A percentile compares a stretch with the other conserved stretches of the same genome.
phyloP scores from a whole-genome alignment of 352 stramenopile genomes.

The Phytophthora pistaciae region DNA sequence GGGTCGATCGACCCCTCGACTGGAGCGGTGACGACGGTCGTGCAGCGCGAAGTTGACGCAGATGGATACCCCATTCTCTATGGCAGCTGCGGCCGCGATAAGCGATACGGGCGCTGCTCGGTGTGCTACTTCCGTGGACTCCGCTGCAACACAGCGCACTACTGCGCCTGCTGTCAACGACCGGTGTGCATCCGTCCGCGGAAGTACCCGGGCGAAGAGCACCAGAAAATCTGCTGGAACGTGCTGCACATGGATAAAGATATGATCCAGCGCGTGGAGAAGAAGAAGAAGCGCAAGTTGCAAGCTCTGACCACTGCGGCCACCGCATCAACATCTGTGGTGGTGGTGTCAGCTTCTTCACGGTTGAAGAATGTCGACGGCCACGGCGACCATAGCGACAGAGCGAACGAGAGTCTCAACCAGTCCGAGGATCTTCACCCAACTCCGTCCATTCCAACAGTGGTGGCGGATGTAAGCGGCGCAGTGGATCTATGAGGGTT shows the following conservation, averaged over 20 bases:
- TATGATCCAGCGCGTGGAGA: conserved; percentile 78
- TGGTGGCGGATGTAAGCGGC: conserved; percentile 42
- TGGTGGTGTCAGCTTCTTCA: neutral
- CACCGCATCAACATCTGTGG: conserved; percentile 5
- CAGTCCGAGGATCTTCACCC: conserved; percentile 28
- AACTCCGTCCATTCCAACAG: conserved; percentile 30
- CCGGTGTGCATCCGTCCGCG: conserved; percentile 78
- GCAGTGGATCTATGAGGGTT: conserved; percentile 32
- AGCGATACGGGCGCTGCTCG: conserved; percentile 74
- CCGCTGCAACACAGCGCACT: conserved; percentile 74
- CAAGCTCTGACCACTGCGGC: conserved; percentile 27
- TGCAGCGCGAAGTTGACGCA: conserved; percentile 41
- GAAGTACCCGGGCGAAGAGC: conserved; percentile 70
- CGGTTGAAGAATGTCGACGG: conserved; percentile 17
- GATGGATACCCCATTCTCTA: conserved; percentile 64
- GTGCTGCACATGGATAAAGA: conserved; percentile 83
- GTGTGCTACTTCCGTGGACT: conserved; percentile 81
- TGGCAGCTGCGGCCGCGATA: conserved; percentile 74
- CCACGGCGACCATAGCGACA: conserved; percentile 12
- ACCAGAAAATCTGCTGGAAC: conserved; percentile 86
- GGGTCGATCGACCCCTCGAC: conserved; percentile 12
- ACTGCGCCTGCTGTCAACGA: conserved; percentile 75
- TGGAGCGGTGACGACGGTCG: conserved; percentile 2
- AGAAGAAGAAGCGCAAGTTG: conserved; percentile 70
- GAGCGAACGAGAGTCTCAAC: conserved; percentile 16